phyloP scores from a whole-genome alignment of 1,284 basidiomycete species.

The Cerrena zonata region DNA sequence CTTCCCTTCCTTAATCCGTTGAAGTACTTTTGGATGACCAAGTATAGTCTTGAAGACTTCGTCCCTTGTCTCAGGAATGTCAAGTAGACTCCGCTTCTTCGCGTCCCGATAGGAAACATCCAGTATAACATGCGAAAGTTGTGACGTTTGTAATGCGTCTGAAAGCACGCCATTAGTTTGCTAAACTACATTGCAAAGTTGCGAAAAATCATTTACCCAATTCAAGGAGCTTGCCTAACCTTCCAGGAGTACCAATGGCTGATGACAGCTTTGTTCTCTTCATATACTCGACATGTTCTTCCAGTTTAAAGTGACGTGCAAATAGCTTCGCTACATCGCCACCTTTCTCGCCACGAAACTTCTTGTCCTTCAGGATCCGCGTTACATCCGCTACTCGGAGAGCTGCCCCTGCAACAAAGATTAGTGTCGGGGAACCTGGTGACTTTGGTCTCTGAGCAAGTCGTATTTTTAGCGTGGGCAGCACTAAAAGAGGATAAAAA shows the following conservation, averaged over 20 bases:
- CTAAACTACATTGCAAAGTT: not conserved
- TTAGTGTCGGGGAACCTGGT: constrained; percentile 70
- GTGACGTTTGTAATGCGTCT: constrained; percentile 68
- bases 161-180: constrained; percentile 3
- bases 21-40: constrained; percentile 52
- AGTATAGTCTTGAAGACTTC: constrained; percentile 75
- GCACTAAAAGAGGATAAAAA: constrained; percentile 35
- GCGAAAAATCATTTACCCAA: not conserved
- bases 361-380: constrained; percentile 62
- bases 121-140: constrained; percentile 75
- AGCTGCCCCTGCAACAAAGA: constrained; percentile 73
- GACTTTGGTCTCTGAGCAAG: constrained; percentile 67
- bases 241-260: constrained; percentile 77
- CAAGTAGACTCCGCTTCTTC: constrained; percentile 69
- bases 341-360: constrained; percentile 67
- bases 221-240: constrained; percentile 73
- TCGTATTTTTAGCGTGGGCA: constrained; percentile 64
- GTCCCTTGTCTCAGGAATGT: constrained; percentile 76
- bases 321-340: constrained; percentile 83
- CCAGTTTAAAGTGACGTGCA: constrained; percentile 79
- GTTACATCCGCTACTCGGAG: constrained; percentile 75
- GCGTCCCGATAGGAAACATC: constrained; percentile 66
- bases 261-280: constrained; percentile 68
- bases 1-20: constrained; percentile 63
- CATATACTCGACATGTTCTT: constrained; percentile 73